Conservation (phyloP, 148 eudicot genomes). For the Spergularia bocconei region DNA sequence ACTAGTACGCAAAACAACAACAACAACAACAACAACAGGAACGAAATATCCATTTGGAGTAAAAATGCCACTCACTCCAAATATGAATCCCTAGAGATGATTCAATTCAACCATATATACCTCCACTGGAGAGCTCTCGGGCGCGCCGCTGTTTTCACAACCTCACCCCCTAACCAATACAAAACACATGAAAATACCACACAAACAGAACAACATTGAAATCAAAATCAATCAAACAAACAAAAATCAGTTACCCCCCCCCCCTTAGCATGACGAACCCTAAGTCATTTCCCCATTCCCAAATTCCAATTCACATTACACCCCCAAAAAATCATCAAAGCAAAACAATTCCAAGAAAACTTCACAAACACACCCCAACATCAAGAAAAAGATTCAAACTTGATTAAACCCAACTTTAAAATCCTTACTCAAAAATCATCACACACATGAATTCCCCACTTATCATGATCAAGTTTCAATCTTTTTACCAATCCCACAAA, state of each 20-base stretch:
- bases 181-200: not conserved
- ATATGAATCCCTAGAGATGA: not conserved
- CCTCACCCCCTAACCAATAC: not conserved
- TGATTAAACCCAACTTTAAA: not conserved
- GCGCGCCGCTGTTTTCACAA: not conserved
- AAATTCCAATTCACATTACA: not conserved
- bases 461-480: constrained; percentile 8
- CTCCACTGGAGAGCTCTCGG: not conserved
- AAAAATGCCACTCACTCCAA: too few species aligned
- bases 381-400: not conserved
- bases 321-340: too few species aligned
- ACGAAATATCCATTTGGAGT: too few species aligned
- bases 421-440: not conserved
- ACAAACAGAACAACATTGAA: not conserved
- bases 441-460: not conserved
- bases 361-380: too few species aligned
- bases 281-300: not conserved
- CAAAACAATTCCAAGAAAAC: constrained; percentile 9
- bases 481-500: constrained; percentile 13
- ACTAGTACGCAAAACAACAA: not conserved
- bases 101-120: not conserved
- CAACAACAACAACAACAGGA: too few species aligned
- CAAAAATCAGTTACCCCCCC: not conserved
- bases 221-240: not conserved
- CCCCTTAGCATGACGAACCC: constrained; percentile 19